Evolutionary conservation across 2,329 filamentous ascomycete genomes (phyloP), one percentile per base, ranked within the genome.

Genomic region (Trichoderma cornu-damae): DNA sequence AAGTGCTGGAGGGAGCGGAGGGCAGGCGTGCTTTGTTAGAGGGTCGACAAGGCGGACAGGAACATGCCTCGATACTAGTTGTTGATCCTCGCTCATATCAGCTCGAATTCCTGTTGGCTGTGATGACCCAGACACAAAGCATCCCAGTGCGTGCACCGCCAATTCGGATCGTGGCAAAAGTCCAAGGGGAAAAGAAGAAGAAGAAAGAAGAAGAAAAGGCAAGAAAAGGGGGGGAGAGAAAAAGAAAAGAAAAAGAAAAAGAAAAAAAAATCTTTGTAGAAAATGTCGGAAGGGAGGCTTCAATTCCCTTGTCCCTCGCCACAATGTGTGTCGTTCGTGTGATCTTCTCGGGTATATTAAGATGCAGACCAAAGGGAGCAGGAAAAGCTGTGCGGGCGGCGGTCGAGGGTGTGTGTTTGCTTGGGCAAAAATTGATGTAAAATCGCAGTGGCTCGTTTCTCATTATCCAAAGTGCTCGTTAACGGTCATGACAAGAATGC

Each of bases 31-130:
- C 50, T 47, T 35, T 22, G 8, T 35, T 22, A 11, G 18, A 61
- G 42, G 47, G 48, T 40, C 32, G 28, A 30, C 26, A 49, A 47
- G 44, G 43, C 35, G 18, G 58, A 52, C n/a, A n/a, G n/a, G n/a
- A n/a, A n/a, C 72, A 72, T 77, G 75, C 82, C 81, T 84, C 69
- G 76, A 75, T 73, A 73, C 72, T 69, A 72, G 73, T 73, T 77
- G 77, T 73, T 78, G 77, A 73, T 84, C 79, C 73, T 78, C 79
- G 78, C 76, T 85, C 83, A 86, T 86, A 84, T 79, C 82, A 83
- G 64, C 67, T 72, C 64, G 60, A 59, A 60, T 57, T 57, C 60
- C 58, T 54, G 59, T 59, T 58, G 32, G 56, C 48, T 58, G 61
- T 50, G 49, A 61, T 44, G 50, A 58, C 38, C 50, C 50, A 59